These are phyloP conservation scores for Nitzschia sp. DNA, from an alignment of 108 stramenopile genomes.

Conservation along the genomic window DNA sequence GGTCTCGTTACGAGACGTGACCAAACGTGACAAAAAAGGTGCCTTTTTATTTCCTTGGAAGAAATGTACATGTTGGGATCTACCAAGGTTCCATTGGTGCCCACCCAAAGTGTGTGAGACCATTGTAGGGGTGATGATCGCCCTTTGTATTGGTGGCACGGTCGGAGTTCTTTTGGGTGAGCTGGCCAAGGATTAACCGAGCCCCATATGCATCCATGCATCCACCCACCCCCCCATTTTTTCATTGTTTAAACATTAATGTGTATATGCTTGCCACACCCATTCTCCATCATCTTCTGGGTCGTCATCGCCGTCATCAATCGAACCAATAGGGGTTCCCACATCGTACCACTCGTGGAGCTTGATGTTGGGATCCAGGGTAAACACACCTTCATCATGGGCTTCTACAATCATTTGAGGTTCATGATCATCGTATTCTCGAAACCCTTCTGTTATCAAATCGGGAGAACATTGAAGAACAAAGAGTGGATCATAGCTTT, in stretches of 20 bases:
- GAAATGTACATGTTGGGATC: no score
- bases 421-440: constrained; percentile 19
- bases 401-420: constrained; percentile 41
- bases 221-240: constrained; percentile 12
- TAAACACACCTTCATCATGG: constrained; percentile 32
- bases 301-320: constrained; percentile 32
- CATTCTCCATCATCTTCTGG: constrained; percentile 27
- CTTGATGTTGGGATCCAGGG: not conserved
- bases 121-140: not conserved
- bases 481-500: constrained; percentile 36
- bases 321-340: constrained; percentile 20
- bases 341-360: constrained; percentile 30
- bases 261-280: constrained; percentile 44
- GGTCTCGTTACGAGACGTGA: no score
- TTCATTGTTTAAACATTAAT: not conserved
- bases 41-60: no score
- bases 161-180: constrained; percentile 1
- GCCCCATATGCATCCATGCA: not conserved
- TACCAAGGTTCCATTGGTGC: not conserved
- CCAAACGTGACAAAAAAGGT: no score
- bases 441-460: constrained; percentile 27
- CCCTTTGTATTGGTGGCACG: constrained; percentile 8
- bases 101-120: constrained; percentile 3
- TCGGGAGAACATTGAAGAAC: constrained; percentile 38
- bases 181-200: not conserved